A percentile compares a stretch with the other conserved stretches of the same genome.
Evolutionary conservation across 179 eudicot genomes (phyloP).

Genomic region (Silene coronaria): DNA sequence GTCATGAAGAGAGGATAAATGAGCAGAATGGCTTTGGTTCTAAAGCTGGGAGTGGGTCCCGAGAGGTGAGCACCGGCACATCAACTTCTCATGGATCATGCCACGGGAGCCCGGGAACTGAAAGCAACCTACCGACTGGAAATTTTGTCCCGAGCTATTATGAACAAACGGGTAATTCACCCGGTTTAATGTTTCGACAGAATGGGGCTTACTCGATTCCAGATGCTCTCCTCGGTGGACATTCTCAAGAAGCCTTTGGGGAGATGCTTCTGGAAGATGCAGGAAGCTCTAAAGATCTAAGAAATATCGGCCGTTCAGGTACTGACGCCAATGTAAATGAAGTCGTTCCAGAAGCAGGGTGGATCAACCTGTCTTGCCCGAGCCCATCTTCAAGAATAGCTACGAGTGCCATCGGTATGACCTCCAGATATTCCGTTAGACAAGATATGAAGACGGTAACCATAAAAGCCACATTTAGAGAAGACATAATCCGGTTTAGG

Average conservation of each 20-base stretch:
- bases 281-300: constrained; percentile 76
- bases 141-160: constrained; percentile 30
- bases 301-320: constrained; percentile 45
- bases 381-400: constrained; percentile 24
- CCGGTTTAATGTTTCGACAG: constrained; percentile 33
- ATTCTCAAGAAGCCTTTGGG: constrained; percentile 45
- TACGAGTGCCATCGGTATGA: constrained; percentile 24
- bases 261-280: constrained; percentile 67
- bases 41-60: constrained; percentile 57
- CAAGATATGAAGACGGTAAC: constrained; percentile 59
- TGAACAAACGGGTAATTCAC: constrained; percentile 33
- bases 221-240: constrained; percentile 36
- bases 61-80: constrained; percentile 69
- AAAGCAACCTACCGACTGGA: constrained; percentile 43
- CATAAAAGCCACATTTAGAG: constrained; percentile 74
- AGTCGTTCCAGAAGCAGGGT: constrained; percentile 33
- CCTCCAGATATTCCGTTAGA: constrained; percentile 34
- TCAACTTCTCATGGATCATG: constrained; percentile 78
- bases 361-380: constrained; percentile 32
- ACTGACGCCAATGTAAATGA: constrained; percentile 37
- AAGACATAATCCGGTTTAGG: constrained; percentile 83
- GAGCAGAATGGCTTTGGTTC: constrained; percentile 33
- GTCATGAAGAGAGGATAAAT: constrained; percentile 27
- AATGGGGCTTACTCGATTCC: constrained; percentile 41
- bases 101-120: constrained; percentile 54